phyloP scores from a whole-genome alignment of 2,329 filamentous ascomycete species.

The Biscogniauxia mediterranea region DNA sequence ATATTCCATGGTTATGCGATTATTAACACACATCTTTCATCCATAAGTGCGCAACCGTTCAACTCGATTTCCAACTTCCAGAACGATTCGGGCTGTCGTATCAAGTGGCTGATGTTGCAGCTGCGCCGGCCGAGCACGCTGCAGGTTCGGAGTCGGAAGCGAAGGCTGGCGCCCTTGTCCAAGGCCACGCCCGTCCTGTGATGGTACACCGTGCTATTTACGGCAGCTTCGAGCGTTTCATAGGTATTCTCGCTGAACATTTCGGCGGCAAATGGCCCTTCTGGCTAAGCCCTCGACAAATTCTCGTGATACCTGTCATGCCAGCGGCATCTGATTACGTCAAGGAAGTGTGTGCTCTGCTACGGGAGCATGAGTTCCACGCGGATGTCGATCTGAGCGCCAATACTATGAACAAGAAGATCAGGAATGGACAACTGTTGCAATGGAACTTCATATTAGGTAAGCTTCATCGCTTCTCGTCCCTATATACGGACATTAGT shows the following conservation, averaged over 20 bases:
- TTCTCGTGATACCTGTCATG: constrained; percentile 75
- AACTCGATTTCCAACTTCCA: constrained; percentile 85
- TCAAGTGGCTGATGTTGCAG: constrained; percentile 66
- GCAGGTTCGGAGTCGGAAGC: constrained; percentile 4
- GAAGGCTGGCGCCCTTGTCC: constrained; percentile 26
- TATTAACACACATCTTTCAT: constrained; percentile 52
- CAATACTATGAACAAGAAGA: constrained; percentile 88
- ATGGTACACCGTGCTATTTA: constrained; percentile 87
- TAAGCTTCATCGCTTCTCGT: constrained; percentile 41
- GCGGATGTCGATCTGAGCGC: constrained; percentile 69
- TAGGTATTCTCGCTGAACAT: constrained; percentile 79
- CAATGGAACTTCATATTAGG: constrained; percentile 84
- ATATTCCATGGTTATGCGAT: constrained; percentile 15
- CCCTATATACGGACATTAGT: background rate
- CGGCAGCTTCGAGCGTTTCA: constrained; percentile 61
- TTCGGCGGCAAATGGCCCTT: constrained; percentile 88
- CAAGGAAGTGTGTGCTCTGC: constrained; percentile 66
- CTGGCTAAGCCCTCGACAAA: constrained; percentile 82
- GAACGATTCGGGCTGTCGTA: constrained; percentile 87
- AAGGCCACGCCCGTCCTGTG: constrained; percentile 64
- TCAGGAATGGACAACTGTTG: constrained; percentile 74
- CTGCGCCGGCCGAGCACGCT: constrained; percentile 34
- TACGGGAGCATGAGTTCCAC: constrained; percentile 67
- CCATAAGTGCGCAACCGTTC: constrained; percentile 75
- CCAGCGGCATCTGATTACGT: constrained; percentile 69